Evolutionary conservation across 768 basidiomycete genomes (phyloP).

Genomic region (Suillus hirtellus): DNA sequence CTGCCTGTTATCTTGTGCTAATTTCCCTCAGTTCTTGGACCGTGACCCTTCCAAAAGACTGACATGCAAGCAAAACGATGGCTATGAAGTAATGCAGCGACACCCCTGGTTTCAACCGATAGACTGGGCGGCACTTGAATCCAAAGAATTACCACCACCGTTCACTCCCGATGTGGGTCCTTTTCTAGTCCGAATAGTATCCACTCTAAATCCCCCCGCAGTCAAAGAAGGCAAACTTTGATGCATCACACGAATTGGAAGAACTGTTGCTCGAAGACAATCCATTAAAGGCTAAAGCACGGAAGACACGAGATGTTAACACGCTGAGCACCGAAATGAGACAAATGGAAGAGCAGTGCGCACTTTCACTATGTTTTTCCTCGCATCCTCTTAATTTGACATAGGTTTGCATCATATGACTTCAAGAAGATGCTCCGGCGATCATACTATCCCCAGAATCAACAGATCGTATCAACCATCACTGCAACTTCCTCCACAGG

Average conservation of each 20-base stretch:
- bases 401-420: conserved; percentile 88
- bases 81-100: conserved; percentile 72
- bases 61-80: conserved; percentile 82
- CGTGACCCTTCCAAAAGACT: conserved; percentile 79
- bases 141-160: conserved; percentile 72
- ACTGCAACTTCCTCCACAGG: conserved; percentile 77
- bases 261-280: conserved; percentile 96
- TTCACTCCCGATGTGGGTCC: conserved; percentile 81
- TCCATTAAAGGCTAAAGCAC: conserved; percentile 90
- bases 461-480: conserved; percentile 57
- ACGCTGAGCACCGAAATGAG: conserved; percentile 89
- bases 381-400: conserved; percentile 8
- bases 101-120: conserved; percentile 89
- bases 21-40: conserved; percentile 70
- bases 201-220: conserved; percentile 32
- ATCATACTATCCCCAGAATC: conserved; percentile 88
- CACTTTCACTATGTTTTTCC: conserved; percentile 17
- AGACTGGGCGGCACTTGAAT: conserved; percentile 86
- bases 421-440: conserved; percentile 90
- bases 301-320: conserved; percentile 83
- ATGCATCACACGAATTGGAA: conserved; percentile 97
- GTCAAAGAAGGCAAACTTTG: conserved; percentile 99
- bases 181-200: conserved; percentile 3
- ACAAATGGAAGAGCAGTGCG: conserved; percentile 97
- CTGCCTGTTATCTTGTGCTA: conserved; percentile 15